phyloP scores from a whole-genome alignment of 1,284 basidiomycete species.

The Cutaneotrichosporon arboriforme region DNA sequence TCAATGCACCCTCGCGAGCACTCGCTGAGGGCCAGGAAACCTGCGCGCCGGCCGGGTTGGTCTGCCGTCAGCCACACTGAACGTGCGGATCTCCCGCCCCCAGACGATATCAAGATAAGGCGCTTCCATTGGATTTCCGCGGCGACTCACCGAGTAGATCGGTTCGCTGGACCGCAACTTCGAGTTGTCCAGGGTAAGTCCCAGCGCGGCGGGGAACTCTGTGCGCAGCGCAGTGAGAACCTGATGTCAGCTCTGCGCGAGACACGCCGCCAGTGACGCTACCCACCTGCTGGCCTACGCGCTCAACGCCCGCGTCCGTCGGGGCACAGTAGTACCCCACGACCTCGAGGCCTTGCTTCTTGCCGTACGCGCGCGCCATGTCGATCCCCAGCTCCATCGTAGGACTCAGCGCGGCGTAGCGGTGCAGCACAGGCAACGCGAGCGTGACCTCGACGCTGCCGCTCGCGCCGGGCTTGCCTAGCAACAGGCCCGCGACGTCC shows the following conservation, averaged over 20 bases:
- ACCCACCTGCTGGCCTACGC: conserved; percentile 21
- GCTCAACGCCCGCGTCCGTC: conserved; percentile 10
- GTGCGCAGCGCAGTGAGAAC: background rate
- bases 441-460: conserved; percentile 21
- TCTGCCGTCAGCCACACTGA: background rate
- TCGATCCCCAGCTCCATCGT: conserved; percentile 43
- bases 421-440: conserved; percentile 47
- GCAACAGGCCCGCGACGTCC: conserved; percentile 46
- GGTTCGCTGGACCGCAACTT: conserved; percentile 27
- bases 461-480: conserved; percentile 24
- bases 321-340: conserved; percentile 42
- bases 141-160: conserved; percentile 23
- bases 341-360: conserved; percentile 11
- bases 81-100: background rate
- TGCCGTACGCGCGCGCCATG: conserved; percentile 29
- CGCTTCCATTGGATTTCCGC: background rate
- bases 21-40: conserved; percentile 9
- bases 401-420: conserved; percentile 40
- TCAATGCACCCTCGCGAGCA: conserved; percentile 21
- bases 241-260: background rate
- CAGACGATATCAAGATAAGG: background rate
- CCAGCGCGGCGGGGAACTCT: background rate
- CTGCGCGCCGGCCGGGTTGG: background rate
- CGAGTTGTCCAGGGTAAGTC: conserved; percentile 28
- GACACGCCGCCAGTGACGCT: too few species aligned